Conservation (phyloP, 2,329 filamentous ascomycete species). For the Epichloe brachyelytri region DNA sequence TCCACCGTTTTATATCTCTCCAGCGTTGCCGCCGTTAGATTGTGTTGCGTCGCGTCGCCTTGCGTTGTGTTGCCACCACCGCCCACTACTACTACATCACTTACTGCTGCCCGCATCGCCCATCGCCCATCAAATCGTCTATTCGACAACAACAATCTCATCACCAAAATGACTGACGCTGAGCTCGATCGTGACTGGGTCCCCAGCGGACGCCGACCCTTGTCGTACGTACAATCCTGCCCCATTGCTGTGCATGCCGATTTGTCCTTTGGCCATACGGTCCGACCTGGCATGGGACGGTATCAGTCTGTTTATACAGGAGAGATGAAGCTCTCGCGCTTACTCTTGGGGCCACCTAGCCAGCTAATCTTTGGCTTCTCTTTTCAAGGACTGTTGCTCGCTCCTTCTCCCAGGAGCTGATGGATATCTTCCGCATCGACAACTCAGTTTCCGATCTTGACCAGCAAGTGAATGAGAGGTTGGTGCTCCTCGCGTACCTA, state of each 20-base stretch:
- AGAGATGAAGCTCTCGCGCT: background rate
- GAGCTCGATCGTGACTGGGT: constrained; percentile 70
- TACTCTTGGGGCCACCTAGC: background rate
- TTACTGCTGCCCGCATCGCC: background rate
- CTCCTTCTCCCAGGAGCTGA: constrained; percentile 74
- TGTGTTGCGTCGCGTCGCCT: too few relatives aligned
- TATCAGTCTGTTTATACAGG: background rate
- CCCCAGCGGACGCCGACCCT: constrained; percentile 62
- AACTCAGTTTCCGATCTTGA: constrained; percentile 62
- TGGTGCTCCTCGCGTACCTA: constrained; percentile 21
- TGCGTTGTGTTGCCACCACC: background rate
- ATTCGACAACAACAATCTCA: constrained; percentile 5
- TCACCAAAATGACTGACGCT: constrained; percentile 40
- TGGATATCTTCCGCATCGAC: constrained; percentile 82
- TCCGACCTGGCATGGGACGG: background rate
- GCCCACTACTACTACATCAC: background rate
- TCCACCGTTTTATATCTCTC: background rate
- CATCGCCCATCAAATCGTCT: background rate
- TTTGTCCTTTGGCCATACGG: background rate
- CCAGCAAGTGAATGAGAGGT: constrained; percentile 73
- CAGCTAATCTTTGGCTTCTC: background rate
- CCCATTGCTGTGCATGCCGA: background rate
- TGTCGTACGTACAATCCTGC: constrained; percentile 54
- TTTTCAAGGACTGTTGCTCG: constrained; percentile 66
- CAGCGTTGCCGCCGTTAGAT: background rate